A percentile compares a stretch with the other conserved stretches of the same genome.
phyloP scores from a whole-genome alignment of 192 early-diverging fungal species.

The Spinellus fusiger region DNA sequence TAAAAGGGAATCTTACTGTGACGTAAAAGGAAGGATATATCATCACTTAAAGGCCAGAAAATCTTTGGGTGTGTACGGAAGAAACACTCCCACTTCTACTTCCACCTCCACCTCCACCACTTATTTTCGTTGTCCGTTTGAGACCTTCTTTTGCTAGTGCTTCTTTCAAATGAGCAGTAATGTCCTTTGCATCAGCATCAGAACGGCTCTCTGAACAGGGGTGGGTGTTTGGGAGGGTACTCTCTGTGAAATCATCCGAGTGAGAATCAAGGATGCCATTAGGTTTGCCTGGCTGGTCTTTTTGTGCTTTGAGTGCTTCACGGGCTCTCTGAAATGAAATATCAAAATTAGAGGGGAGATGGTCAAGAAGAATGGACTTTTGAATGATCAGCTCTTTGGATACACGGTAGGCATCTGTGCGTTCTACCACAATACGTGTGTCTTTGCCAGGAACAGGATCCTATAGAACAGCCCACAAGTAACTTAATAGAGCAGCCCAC shows the following conservation, averaged over 20 bases:
- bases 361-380: constrained; percentile 29
- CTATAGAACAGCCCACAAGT: neutral
- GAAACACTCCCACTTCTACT: no score
- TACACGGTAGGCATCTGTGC: constrained; percentile 15
- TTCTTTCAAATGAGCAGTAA: neutral
- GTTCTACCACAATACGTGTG: constrained; percentile 31
- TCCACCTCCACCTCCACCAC: constrained; percentile 11
- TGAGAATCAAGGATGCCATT: neutral
- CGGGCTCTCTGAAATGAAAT: constrained; percentile 25
- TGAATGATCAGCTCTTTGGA: constrained; percentile 28
- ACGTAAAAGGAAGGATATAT: no score
- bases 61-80: no score
- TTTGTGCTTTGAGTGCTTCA: constrained; percentile 17
- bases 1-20: no score
- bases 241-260: neutral
- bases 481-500: neutral
- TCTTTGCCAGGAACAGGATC: constrained; percentile 30
- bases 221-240: neutral
- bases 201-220: neutral
- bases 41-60: no score
- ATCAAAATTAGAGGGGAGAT: constrained; percentile 34
- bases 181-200: neutral
- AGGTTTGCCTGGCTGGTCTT: neutral
- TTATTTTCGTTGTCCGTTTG: constrained; percentile 11
- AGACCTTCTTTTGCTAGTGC: constrained; percentile 2